Evolutionary conservation across 2,329 filamentous ascomycete species (phyloP), one percentile per base, ranked within the genome.

Genomic region (Fonsecaea multimorphosa): DNA sequence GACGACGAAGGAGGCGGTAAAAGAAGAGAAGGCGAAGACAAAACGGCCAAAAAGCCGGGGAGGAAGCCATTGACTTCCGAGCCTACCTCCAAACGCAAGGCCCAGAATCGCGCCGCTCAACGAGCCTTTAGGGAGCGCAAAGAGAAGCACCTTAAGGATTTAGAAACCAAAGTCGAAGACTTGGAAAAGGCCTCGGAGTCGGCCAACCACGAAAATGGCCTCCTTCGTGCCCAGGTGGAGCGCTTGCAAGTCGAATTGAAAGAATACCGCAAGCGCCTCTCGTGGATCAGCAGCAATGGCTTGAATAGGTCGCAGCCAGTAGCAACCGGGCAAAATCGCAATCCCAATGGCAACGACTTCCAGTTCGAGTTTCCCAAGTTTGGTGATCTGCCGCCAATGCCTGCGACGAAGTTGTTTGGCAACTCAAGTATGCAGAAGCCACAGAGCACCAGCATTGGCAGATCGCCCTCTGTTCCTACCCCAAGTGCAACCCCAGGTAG

Each of bases 281-380:
- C 91, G 0, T 79, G 91, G 72, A 84, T 84, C 78, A 85, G 76
- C 68, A 85, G 75, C 66, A 81, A 80, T 64, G 77, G 77, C 56
- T 64, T 83, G 51, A 77, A 74, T 64, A 78, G 80, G 19, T 83
- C 84, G n/a, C 82, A 83, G 12, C 52, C 61, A 5, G 55, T 61
- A 24, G 19, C 54, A 12, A 29, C 54, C n/a, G 78, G 84, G 44
- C 78, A 81, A 64, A 78, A 74, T 24, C 79, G 77, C 54, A 78
- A 74, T 81, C 84, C 73, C 80, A 84, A 73, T 77, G 73, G 62
- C 71, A 81, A 91, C 76, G 93, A 90, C 76, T 98, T 98, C 75
- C 89, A 94, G 71, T 98, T 99, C 72, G 94, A 98, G 72, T 98
- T 98, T 70, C 94, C 95, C 70, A 93, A 91, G 75, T 98, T 99